phyloP scores from a whole-genome alignment of 148 eudicot species.

The Diospyros lotus region DNA sequence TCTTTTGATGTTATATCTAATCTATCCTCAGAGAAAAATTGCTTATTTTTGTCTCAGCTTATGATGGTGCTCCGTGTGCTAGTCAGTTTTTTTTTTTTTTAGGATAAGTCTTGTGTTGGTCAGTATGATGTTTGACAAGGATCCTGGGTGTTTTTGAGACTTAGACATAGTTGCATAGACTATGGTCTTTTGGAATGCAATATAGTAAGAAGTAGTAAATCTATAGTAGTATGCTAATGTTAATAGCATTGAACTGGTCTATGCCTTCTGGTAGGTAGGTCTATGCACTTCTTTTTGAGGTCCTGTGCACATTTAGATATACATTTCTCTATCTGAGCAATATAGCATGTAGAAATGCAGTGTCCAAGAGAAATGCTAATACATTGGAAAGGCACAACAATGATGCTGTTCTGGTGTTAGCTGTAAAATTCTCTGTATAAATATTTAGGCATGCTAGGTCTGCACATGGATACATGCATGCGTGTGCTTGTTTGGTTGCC shows the following conservation, averaged over 20 bases:
- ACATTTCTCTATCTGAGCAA: no score
- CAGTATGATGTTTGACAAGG: background rate
- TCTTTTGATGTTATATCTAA: background rate
- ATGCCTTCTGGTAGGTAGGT: background rate
- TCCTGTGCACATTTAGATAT: no score
- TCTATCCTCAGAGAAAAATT: background rate
- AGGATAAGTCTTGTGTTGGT: no score
- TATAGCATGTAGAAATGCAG: no score
- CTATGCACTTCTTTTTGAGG: no score
- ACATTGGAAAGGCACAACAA: no score
- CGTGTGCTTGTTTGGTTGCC: background rate
- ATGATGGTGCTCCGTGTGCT: background rate
- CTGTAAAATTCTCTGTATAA: no score
- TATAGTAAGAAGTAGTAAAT: background rate
- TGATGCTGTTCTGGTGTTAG: no score
- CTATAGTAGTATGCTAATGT: background rate
- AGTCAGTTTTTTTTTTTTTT: background rate
- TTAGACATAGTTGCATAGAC: background rate
- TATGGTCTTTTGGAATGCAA: background rate
- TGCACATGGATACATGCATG: background rate
- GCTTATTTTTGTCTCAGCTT: background rate
- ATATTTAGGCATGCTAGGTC: background rate
- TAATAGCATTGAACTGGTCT: background rate
- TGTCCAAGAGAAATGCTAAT: no score
- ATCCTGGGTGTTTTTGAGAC: background rate